These are phyloP conservation scores for Parathielavia hyrcaniae DNA, from an alignment of 495 filamentous ascomycete species.

Conservation along the genomic window DNA sequence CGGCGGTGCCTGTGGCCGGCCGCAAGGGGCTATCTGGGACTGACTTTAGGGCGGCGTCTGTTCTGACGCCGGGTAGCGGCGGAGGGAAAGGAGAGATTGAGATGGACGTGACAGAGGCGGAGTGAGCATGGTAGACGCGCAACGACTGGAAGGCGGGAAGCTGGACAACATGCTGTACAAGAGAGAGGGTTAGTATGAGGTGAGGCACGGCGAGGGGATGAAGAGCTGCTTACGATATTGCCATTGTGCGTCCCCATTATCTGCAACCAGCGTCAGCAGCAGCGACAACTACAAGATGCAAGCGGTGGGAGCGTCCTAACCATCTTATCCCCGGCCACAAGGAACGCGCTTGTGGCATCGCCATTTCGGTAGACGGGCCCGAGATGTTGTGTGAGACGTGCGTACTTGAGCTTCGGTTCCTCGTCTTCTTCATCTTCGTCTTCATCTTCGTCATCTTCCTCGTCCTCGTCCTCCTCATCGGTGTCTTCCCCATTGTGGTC, in stretches of 20 bases:
- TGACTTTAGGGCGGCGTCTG: slow-evolving; percentile 46
- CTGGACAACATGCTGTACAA: slow-evolving; percentile 69
- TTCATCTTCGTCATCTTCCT: slow-evolving; percentile 54
- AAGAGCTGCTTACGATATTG: slow-evolving; percentile 65
- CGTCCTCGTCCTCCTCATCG: slow-evolving; percentile 41
- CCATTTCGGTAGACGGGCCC: slow-evolving; percentile 82
- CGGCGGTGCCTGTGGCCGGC: slow-evolving; percentile 38
- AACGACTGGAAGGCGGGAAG: slow-evolving; percentile 72
- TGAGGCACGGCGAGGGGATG: neutral
- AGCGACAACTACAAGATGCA: neutral
- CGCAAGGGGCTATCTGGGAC: slow-evolving; percentile 39
- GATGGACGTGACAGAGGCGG: slow-evolving; percentile 79
- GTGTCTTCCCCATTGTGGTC: too few species aligned
- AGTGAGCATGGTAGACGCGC: slow-evolving; percentile 82
- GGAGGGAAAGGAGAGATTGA: slow-evolving; percentile 89
- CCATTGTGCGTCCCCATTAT: slow-evolving; percentile 95
- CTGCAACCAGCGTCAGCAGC: slow-evolving; percentile 36
- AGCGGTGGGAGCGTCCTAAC: slow-evolving; percentile 40
- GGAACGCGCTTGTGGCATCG: slow-evolving; percentile 84
- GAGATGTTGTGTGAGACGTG: slow-evolving; percentile 71
- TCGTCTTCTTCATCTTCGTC: slow-evolving; percentile 88
- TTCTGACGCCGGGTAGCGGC: slow-evolving; percentile 54
- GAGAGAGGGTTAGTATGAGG: slow-evolving; percentile 21
- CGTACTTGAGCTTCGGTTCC: slow-evolving; percentile 93
- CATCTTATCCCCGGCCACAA: slow-evolving; percentile 95